A percentile compares a stretch with the other conserved stretches of the same genome.
Evolutionary conservation across 345 rosid species (phyloP).

Genomic region (Eucalyptus cloeziana): DNA sequence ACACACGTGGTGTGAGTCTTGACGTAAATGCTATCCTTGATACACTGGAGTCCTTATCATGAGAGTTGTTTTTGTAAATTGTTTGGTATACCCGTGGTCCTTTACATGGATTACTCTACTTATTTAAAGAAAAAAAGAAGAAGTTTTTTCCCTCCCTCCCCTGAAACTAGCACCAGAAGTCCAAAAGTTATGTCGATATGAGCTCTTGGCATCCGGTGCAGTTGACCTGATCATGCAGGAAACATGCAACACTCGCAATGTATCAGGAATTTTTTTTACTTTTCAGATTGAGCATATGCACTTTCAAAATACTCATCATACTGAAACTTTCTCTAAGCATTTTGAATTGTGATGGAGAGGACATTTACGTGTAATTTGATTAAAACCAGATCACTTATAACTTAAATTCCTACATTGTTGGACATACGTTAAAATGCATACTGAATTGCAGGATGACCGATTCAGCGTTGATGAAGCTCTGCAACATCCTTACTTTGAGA

Average conservation of each 20-base stretch:
- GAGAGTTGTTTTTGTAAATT: not conserved
- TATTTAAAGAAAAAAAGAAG: not conserved
- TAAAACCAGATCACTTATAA: not conserved
- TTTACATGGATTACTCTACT: not conserved
- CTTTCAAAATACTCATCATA: not conserved
- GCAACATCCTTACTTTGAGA: not conserved
- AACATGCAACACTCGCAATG: not conserved
- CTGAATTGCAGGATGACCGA: not conserved
- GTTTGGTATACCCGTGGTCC: not conserved
- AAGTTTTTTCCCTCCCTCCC: not conserved
- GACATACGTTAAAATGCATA: not conserved
- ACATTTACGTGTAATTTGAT: not conserved
- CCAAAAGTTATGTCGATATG: not conserved
- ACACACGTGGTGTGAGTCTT: not conserved
- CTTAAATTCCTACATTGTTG: not conserved
- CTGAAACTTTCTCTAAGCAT: not conserved
- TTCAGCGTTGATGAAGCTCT: not conserved
- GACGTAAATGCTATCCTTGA: not conserved
- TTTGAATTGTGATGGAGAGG: not conserved
- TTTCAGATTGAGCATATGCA: not conserved
- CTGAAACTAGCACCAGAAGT: not conserved
- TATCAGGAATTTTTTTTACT: not conserved
- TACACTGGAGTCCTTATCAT: not conserved
- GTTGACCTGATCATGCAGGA: not conserved
- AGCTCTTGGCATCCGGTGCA: not conserved